A percentile compares a stretch with the other conserved stretches of the same genome.
Evolutionary conservation across 495 filamentous ascomycete genomes (phyloP).

Genomic region (Hypoxylon lienhwacheense): DNA sequence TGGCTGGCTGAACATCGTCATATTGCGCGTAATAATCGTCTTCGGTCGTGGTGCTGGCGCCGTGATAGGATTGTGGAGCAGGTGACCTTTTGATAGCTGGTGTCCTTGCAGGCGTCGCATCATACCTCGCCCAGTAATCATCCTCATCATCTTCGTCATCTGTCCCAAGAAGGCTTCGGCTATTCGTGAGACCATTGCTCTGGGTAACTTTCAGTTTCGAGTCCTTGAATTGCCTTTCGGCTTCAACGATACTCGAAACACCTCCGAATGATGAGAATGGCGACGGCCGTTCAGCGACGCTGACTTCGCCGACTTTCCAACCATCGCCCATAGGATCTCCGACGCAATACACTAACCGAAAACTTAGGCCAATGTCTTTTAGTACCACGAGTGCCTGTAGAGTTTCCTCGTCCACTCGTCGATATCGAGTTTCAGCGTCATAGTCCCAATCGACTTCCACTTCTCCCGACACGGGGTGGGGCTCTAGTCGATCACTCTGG

Average conservation of each 20-base stretch:
- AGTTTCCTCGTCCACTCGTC: constrained; percentile 82
- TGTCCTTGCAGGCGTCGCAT: constrained; percentile 76
- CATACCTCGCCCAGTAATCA: constrained; percentile 93
- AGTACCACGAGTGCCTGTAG: constrained; percentile 68
- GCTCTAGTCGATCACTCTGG: constrained; percentile 70
- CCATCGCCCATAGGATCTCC: constrained; percentile 69
- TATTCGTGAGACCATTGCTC: constrained; percentile 16
- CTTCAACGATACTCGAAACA: constrained; percentile 43
- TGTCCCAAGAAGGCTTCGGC: constrained; percentile 26
- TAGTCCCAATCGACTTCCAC: constrained; percentile 69
- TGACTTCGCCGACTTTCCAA: constrained; percentile 84
- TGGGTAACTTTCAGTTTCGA: constrained; percentile 27
- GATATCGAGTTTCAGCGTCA: constrained; percentile 68
- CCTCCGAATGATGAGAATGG: constrained; percentile 47
- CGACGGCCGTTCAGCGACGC: constrained; percentile 55
- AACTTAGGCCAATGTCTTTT: constrained; percentile 56
- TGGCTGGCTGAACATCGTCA: constrained; percentile 80
- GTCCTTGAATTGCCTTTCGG: constrained; percentile 47
- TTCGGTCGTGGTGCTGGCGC: constrained; percentile 53
- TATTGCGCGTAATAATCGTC: constrained; percentile 88
- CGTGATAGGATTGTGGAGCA: constrained; percentile 50
- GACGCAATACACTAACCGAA: constrained; percentile 55
- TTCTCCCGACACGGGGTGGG: constrained; percentile 90
- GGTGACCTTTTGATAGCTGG: constrained; percentile 67
- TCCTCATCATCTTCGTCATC: constrained; percentile 71